These are phyloP conservation scores for Lactifluus pinguis DNA, from an alignment of 768 basidiomycete genomes.

Conservation along the genomic window DNA sequence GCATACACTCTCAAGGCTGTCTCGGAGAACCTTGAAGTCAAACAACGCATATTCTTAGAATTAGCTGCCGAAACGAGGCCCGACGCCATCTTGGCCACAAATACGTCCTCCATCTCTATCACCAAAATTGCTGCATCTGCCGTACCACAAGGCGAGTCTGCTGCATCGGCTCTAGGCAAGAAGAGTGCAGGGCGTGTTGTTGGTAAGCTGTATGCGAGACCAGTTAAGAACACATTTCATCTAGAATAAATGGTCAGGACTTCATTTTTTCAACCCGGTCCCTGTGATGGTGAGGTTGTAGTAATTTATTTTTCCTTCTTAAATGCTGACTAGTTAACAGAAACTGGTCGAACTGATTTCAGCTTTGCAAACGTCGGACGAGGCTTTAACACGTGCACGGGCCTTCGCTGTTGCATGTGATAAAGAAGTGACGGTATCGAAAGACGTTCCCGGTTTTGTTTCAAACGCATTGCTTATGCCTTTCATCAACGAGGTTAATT, in stretches of 20 bases:
- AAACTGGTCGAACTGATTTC: conserved; percentile 95
- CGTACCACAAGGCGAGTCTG: conserved; percentile 45
- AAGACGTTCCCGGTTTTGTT: conserved; percentile 93
- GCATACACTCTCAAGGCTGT: conserved; percentile 49
- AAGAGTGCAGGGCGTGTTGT: conserved; percentile 67
- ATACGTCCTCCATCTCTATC: conserved; percentile 91
- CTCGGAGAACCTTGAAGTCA: conserved; percentile 73
- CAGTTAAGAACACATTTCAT: not conserved
- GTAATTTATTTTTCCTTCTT: no score
- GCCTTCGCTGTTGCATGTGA: conserved; percentile 83
- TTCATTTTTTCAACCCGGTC: conserved; percentile 96
- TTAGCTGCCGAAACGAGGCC: conserved; percentile 62
- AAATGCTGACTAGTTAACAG: conserved; percentile 24
- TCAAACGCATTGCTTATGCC: conserved; percentile 94
- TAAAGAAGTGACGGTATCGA: conserved; percentile 87
- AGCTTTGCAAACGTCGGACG: conserved; percentile 78
- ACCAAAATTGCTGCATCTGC: conserved; percentile 87
- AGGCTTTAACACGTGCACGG: conserved; percentile 67
- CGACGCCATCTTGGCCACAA: conserved; percentile 76
- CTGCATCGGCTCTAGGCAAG: conserved; percentile 56
- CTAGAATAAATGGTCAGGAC: conserved; percentile 34
- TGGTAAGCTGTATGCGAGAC: conserved; percentile 37
- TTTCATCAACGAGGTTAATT: conserved; percentile 81
- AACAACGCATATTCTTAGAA: conserved; percentile 64
- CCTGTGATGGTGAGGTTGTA: conserved; percentile 73